Percentiles rank a stretch among this genome's conserved stretches.
These are phyloP conservation scores for Curvularia sp. DNA, from an alignment of 2,329 filamentous ascomycete species.

Conservation along the genomic window DNA sequence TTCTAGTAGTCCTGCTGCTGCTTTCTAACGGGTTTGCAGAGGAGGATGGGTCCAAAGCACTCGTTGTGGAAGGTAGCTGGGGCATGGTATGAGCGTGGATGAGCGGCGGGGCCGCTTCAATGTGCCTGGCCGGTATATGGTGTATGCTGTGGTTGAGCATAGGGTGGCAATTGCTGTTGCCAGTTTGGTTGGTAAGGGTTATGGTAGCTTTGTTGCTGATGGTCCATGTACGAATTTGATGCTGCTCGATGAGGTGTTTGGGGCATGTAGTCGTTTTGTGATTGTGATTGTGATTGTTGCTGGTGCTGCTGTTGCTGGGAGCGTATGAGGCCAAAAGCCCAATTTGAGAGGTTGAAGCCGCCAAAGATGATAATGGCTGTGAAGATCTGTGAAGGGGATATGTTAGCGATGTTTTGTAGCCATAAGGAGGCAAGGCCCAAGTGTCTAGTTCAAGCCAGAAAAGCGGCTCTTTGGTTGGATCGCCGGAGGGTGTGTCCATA, in stretches of 20 bases:
- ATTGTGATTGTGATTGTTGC: slow-evolving; percentile 12
- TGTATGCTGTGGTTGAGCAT: slow-evolving; percentile 21
- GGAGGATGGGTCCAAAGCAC: neutral
- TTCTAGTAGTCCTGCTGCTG: slow-evolving; percentile 28
- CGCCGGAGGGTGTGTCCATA: neutral
- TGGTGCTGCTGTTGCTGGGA: slow-evolving; percentile 27
- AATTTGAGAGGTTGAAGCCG: slow-evolving; percentile 64
- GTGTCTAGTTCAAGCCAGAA: neutral
- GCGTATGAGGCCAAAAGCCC: slow-evolving; percentile 64
- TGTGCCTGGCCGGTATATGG: slow-evolving; percentile 21
- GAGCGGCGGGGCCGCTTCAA: slow-evolving; percentile 28
- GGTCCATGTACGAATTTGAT: slow-evolving; percentile 17
- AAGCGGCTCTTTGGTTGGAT: neutral
- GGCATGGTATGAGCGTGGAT: slow-evolving; percentile 42
- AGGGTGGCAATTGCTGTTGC: slow-evolving; percentile 16
- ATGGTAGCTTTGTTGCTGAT: slow-evolving; percentile 27
- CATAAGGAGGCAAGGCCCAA: neutral
- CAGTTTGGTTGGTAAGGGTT: slow-evolving; percentile 26
- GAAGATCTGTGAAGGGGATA: slow-evolving; percentile 53
- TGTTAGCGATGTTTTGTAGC: slow-evolving; percentile 15
- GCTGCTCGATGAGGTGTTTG: slow-evolving; percentile 43
- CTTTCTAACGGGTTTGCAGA: slow-evolving; percentile 19
- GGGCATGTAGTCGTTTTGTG: slow-evolving; percentile 33
- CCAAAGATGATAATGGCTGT: slow-evolving; percentile 57
- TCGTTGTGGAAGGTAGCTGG: slow-evolving; percentile 23